Evolutionary conservation across 371 early-diverging fungal genomes (phyloP).

Genomic region (Mortierella sp.): DNA sequence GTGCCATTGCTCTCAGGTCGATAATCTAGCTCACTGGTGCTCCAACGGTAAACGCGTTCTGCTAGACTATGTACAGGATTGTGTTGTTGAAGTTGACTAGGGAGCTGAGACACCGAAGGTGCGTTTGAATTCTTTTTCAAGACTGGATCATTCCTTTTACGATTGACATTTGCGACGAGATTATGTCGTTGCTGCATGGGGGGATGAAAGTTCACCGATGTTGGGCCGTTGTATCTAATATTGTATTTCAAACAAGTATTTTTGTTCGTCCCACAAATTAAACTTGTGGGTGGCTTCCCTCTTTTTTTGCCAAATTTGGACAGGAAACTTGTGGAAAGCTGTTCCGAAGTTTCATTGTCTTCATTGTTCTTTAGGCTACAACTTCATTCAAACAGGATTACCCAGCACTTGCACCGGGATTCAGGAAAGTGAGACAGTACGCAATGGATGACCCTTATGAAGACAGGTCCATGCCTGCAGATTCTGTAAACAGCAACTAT

Average conservation of each 20-base stretch:
- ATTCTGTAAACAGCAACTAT: slow-evolving; percentile 24
- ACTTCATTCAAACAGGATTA: slow-evolving; percentile 3
- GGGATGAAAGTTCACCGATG: neutral
- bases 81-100: neutral
- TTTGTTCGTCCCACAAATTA: too few species aligned
- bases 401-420: neutral
- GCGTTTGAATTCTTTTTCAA: neutral
- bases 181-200: neutral
- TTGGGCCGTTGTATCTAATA: neutral
- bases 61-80: slow-evolving; percentile 13
- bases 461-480: slow-evolving; percentile 57
- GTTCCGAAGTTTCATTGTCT: neutral
- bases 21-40: slow-evolving; percentile 32
- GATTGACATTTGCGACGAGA: neutral
- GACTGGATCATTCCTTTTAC: neutral
- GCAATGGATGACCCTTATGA: slow-evolving; percentile 67
- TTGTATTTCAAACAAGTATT: too few species aligned
- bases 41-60: slow-evolving; percentile 41
- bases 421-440: neutral
- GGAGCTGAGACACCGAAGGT: neutral
- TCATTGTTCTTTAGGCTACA: neutral
- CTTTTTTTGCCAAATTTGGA: neutral
- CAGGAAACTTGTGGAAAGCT: neutral
- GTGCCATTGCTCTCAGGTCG: slow-evolving; percentile 14
- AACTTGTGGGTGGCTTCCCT: neutral